Percentiles rank a stretch among this genome's conserved stretches.
Evolutionary conservation across 495 filamentous ascomycete genomes (phyloP).

Genomic region (Cudoniella acicularis): DNA sequence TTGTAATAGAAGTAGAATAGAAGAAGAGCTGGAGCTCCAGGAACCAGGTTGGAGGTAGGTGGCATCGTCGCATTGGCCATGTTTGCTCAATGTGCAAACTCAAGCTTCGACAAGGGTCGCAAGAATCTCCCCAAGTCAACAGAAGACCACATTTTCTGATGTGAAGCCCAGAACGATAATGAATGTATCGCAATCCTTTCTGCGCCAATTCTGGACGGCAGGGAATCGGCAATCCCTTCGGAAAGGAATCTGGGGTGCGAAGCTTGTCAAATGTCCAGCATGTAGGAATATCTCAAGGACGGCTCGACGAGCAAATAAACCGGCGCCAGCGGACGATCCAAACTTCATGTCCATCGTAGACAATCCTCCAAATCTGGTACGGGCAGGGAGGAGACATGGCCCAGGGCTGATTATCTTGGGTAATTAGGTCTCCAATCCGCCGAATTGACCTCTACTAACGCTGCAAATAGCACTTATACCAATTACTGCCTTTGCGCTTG

Average conservation of each 20-base stretch:
- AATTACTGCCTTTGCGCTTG: conserved; percentile 82
- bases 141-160: not conserved
- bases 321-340: conserved; percentile 59
- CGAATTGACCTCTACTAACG: not conserved
- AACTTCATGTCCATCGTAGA: conserved; percentile 80
- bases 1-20: not conserved
- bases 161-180: conserved; percentile 6
- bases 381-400: conserved; percentile 67
- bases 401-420: conserved; percentile 78
- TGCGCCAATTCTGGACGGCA: conserved; percentile 3
- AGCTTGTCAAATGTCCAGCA: conserved; percentile 11
- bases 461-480: conserved; percentile 71
- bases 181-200: conserved; percentile 13
- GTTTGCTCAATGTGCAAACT: conserved; percentile 9
- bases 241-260: not conserved
- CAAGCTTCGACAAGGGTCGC: not conserved
- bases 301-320: conserved; percentile 10
- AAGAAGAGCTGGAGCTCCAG: not conserved
- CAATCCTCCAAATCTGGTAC: conserved; percentile 73
- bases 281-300: conserved; percentile 22
- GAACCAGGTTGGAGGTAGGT: not conserved
- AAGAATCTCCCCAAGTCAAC: not conserved
- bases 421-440: conserved; percentile 28
- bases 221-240: not conserved
- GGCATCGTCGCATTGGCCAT: conserved; percentile 9